These are phyloP conservation scores for Penicillium samsonianum DNA, from an alignment of 495 filamentous ascomycete genomes.

Conservation along the genomic window DNA sequence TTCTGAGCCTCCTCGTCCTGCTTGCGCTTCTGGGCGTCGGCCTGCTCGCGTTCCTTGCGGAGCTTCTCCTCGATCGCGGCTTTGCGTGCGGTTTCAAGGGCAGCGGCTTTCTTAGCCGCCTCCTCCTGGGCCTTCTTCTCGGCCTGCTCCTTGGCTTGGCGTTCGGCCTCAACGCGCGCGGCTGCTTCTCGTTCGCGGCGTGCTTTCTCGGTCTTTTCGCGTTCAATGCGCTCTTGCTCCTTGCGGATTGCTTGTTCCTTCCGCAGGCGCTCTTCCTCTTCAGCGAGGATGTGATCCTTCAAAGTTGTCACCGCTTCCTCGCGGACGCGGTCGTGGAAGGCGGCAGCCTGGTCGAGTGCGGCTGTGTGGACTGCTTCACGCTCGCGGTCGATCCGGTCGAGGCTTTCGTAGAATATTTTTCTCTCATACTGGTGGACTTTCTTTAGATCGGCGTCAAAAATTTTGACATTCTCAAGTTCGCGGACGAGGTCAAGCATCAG, in stretches of 20 bases:
- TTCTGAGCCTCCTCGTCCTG: slow-evolving; percentile 39
- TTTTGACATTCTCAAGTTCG: slow-evolving; percentile 40
- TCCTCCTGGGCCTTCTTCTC: slow-evolving; percentile 46
- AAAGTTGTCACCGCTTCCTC: slow-evolving; percentile 55
- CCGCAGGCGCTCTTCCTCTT: slow-evolving; percentile 37
- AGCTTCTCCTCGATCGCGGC: slow-evolving; percentile 52
- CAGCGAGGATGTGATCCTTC: slow-evolving; percentile 36
- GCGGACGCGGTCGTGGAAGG: slow-evolving; percentile 63
- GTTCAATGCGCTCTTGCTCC: slow-evolving; percentile 41
- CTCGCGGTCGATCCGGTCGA: slow-evolving; percentile 48
- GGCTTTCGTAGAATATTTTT: slow-evolving; percentile 45
- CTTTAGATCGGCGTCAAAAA: slow-evolving; percentile 44
- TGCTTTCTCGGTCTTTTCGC: slow-evolving; percentile 39
- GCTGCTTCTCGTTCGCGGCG: slow-evolving; percentile 40
- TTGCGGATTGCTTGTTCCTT: slow-evolving; percentile 39
- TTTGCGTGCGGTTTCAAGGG: slow-evolving; percentile 44
- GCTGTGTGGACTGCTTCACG: slow-evolving; percentile 53
- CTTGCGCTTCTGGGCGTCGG: slow-evolving; percentile 45
- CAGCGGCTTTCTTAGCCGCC: slow-evolving; percentile 27
- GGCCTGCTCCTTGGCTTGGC: slow-evolving; percentile 40
- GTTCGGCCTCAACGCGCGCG: slow-evolving; percentile 46
- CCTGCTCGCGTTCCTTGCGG: slow-evolving; percentile 54
- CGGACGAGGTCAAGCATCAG: slow-evolving; percentile 48
- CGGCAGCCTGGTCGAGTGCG: slow-evolving; percentile 62
- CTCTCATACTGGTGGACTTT: slow-evolving; percentile 48